Percentiles rank a stretch among this genome's conserved stretches.
These are phyloP conservation scores for Kwoniella shivajii DNA, from an alignment of 1,284 basidiomycete species.

Conservation along the genomic window DNA sequence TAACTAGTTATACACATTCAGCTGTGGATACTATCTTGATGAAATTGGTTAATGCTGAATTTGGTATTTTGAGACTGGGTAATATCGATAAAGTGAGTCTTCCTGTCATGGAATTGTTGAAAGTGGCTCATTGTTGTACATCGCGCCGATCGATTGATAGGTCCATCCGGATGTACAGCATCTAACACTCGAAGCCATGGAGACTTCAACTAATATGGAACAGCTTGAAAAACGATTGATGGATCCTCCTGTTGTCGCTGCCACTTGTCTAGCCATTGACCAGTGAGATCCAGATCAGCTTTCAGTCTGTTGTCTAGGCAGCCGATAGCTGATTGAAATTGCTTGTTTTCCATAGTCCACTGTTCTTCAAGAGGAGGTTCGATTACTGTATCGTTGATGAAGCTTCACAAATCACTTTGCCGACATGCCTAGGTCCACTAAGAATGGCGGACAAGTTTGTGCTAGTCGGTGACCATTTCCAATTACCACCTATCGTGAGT, in stretches of 20 bases:
- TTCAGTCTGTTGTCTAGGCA: slow-evolving; percentile 20
- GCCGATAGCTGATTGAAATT: not conserved
- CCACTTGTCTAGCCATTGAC: slow-evolving; percentile 89
- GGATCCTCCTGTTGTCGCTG: slow-evolving; percentile 88
- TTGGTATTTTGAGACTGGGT: slow-evolving; percentile 80
- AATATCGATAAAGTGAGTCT: slow-evolving; percentile 81
- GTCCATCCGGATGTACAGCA: slow-evolving; percentile 75
- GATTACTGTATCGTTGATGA: slow-evolving; percentile 99
- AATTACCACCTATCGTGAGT: slow-evolving; percentile 86
- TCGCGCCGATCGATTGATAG: slow-evolving; percentile 52
- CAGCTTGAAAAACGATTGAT: slow-evolving; percentile 78
- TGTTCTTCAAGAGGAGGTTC: slow-evolving; percentile 82
- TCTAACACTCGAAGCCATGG: slow-evolving; percentile 66
- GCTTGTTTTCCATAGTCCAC: slow-evolving; percentile 59
- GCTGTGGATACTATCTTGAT: slow-evolving; percentile 93
- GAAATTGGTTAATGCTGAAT: slow-evolving; percentile 70
- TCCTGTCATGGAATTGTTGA: not conserved
- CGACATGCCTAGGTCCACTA: slow-evolving; percentile 90
- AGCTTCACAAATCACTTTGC: slow-evolving; percentile 95
- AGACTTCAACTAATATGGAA: slow-evolving; percentile 65
- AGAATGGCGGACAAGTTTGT: slow-evolving; percentile 88
- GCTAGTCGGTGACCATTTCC: slow-evolving; percentile 95
- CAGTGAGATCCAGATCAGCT: no score
- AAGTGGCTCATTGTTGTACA: not conserved
- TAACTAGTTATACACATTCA: slow-evolving; percentile 95